Percentiles rank a stretch among this genome's conserved stretches.
Conservation (phyloP, 2,329 filamentous ascomycete genomes). For the Colletotrichum liaoningense region DNA sequence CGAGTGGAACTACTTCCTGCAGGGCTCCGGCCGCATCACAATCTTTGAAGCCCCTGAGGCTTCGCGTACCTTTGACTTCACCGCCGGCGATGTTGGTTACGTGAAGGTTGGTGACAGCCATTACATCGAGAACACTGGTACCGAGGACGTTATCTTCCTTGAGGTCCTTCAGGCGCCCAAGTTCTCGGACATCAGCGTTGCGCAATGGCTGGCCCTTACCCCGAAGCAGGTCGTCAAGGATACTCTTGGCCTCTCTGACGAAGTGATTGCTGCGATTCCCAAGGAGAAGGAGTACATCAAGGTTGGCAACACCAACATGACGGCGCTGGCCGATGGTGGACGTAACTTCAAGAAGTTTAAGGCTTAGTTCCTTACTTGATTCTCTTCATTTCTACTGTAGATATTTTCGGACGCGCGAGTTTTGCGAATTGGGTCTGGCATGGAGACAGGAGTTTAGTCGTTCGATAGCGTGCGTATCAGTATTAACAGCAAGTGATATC, state of each 20-base stretch:
- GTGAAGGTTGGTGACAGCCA: conserved; percentile 66
- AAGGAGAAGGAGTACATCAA: conserved; percentile 56
- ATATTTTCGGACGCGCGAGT: background rate
- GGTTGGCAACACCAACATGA: conserved; percentile 51
- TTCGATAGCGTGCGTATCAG: background rate
- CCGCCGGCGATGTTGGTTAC: conserved; percentile 69
- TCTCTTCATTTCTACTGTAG: background rate
- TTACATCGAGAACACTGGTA: conserved; percentile 71
- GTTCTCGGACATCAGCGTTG: conserved; percentile 66
- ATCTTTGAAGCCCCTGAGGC: conserved; percentile 63
- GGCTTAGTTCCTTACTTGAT: background rate
- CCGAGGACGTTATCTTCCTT: conserved; percentile 67
- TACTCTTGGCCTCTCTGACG: conserved; percentile 57
- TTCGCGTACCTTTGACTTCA: conserved; percentile 68
- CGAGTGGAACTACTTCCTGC: conserved; percentile 71
- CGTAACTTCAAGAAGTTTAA: conserved; percentile 10
- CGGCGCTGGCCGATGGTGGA: conserved; percentile 39
- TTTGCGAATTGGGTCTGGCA: background rate
- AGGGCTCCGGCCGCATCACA: conserved; percentile 66
- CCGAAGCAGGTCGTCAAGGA: conserved; percentile 69
- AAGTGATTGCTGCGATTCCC: conserved; percentile 49
- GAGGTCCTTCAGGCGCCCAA: conserved; percentile 66
- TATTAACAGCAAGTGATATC: background rate
- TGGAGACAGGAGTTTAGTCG: background rate
- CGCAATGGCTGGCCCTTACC: conserved; percentile 69